A percentile compares a stretch with the other conserved stretches of the same genome.
Evolutionary conservation across 306 rosid species (phyloP).

Genomic region (Lupinus albus): DNA sequence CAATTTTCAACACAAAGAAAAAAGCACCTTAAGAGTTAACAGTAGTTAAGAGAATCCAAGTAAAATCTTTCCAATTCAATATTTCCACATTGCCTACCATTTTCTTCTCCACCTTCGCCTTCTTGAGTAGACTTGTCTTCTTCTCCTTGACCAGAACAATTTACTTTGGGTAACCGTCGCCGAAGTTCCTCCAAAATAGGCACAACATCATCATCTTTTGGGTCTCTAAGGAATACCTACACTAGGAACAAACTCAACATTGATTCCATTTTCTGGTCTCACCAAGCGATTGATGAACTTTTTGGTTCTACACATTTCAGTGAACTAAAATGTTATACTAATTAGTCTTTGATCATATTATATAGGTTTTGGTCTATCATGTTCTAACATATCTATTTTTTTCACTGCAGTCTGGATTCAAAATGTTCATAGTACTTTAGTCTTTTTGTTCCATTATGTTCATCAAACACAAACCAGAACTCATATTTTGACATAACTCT

Average conservation of each 20-base stretch:
- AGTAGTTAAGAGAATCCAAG: background rate
- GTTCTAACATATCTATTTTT: no score
- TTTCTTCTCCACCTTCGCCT: constrained; percentile 54
- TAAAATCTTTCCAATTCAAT: background rate
- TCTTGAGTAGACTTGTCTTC: constrained; percentile 59
- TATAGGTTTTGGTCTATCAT: no score
- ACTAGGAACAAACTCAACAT: background rate
- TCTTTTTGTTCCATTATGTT: no score
- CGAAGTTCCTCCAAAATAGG: constrained; percentile 73
- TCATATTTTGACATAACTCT: background rate
- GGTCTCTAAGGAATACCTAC: constrained; percentile 80
- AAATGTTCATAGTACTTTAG: no score
- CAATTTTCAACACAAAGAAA: background rate
- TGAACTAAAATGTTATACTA: no score
- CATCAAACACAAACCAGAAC: no score
- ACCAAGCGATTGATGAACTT: no score
- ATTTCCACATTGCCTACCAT: constrained; percentile 44
- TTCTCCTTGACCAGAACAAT: constrained; percentile 46
- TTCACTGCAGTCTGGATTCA: no score
- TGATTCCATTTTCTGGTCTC: background rate
- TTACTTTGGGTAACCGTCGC: constrained; percentile 53
- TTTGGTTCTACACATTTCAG: no score
- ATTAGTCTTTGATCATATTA: no score
- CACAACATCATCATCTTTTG: constrained; percentile 61
- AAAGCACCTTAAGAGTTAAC: background rate